Percentiles rank a stretch among this genome's conserved stretches.
phyloP scores from a whole-genome alignment of 2,329 filamentous ascomycete genomes.

The Cucurbitaria berberidis region DNA sequence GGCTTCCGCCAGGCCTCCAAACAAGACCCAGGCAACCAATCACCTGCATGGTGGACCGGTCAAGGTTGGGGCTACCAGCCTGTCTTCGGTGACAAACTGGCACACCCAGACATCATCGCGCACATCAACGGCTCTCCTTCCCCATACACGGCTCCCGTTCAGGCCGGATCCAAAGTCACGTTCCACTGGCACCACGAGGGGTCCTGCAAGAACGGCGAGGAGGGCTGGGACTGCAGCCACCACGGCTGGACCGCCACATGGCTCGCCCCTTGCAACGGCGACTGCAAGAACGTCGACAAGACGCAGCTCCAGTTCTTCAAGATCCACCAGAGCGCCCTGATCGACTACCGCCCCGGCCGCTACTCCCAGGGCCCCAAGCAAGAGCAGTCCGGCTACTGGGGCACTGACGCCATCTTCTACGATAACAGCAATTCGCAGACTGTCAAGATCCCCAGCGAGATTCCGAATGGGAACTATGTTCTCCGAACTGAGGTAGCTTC shows the following conservation, averaged over 20 bases:
- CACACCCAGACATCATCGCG: constrained; percentile 39
- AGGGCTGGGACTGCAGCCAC: constrained; percentile 44
- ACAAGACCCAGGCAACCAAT: constrained; percentile 31
- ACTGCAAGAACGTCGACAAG: constrained; percentile 41
- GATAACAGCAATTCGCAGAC: constrained; percentile 39
- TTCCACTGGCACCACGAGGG: constrained; percentile 43
- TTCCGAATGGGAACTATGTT: constrained; percentile 45
- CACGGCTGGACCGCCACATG: constrained; percentile 44
- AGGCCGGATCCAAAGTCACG: constrained; percentile 38
- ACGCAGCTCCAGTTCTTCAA: constrained; percentile 43
- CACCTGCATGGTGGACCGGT: constrained; percentile 43
- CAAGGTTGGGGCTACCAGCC: constrained; percentile 44
- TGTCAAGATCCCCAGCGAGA: constrained; percentile 40
- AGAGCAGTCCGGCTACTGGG: constrained; percentile 40
- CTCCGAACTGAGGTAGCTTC: constrained; percentile 45
- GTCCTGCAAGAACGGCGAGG: constrained; percentile 28
- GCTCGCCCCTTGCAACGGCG: constrained; percentile 42
- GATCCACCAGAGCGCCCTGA: constrained; percentile 38
- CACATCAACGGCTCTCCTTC: constrained; percentile 39
- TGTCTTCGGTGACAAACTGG: constrained; percentile 34
- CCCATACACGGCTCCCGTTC: constrained; percentile 35
- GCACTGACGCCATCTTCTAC: constrained; percentile 45
- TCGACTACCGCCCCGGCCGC: constrained; percentile 37
- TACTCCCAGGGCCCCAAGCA: constrained; percentile 26
- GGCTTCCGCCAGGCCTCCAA: constrained; percentile 37